Base-by-base conservation (phyloP, 2,329 filamentous ascomycete species). In the Teratosphaeriaceae sp. region DNA sequence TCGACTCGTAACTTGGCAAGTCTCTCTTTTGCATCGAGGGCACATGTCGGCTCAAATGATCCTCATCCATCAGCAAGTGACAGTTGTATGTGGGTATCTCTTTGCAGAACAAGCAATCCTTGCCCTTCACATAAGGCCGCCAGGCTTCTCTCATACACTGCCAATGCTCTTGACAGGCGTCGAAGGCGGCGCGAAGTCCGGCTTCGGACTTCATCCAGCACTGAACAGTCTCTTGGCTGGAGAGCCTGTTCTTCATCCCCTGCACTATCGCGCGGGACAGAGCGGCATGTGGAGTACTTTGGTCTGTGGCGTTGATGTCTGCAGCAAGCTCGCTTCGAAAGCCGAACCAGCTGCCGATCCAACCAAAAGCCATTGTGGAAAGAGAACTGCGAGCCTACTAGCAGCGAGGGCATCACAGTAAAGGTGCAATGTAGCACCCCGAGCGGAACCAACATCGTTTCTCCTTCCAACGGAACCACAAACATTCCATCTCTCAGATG, bases 241-340 rank as follows among this genome's bases (percentile, higher is more conserved):
- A n/a, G n/a, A 8, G n/a, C n/a, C 8, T 27, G 24, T n/a, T n/a
- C n/a, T 8, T 27, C 8, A 27, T n/a, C 8, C 24, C 24, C n/a
- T 27, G 24, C n/a, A 27, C 24, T 8, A 27, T 8, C n/a, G 24
- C 24, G 24, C n/a, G 8, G 8, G 24, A 27, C 24, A 27, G n/a
- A 27, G 24, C 24, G n/a, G n/a, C 8, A n/a, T 27, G 24, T n/a
- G 24, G 24, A 8, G 8, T 12, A n/a, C 30, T 8, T n/a, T 12
- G 12, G 16, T 34, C 30, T 34, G 30, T 18, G 12, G 30, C 7
- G 30, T 12, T 18, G 16, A 34, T 8, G 30, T 34, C 30, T 18
- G 30, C 30, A 34, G 30, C 30, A 34, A 34, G 30, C 30, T 34
- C 30, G 30, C 30, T 34, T 8, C 30, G 30, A 34, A 34, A 34